Base-by-base conservation (phyloP, 1,139 yeast genomes). In the Yamadazyma epiphylla region DNA sequence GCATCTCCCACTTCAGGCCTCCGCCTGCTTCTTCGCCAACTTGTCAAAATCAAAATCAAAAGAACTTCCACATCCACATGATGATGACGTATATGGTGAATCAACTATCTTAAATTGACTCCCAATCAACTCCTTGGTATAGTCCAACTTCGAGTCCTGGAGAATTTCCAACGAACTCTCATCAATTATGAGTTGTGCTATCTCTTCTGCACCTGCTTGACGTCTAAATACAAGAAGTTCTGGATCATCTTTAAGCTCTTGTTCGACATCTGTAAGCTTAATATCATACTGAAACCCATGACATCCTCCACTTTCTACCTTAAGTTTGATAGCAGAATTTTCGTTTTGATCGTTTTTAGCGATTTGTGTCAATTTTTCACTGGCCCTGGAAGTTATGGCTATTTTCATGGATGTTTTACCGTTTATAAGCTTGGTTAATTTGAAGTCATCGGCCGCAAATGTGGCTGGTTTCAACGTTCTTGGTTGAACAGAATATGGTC, bases 241-340 rank as follows among this genome's bases (percentile, higher is more conserved):
- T 7, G 39, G 46, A 16, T 49, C 43, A 4, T 48, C 48, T 10
- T 63, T 58, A 12, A 70, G 59, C 26, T 60, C 71, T 27, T 70
- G 66, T 7, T 58, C 50, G 25, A 70, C 55, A 32, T 72, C 70
- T 5, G 80, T 70, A 30, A 89, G 65, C 36, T 77, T 72, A 47
- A 91, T 64, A 41, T 82, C 75, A 50, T 91, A 91, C 55, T 91
- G 98, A 58, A 87, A 94, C 17, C 99, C 98, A 55, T 91, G 99
- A 55, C 98, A 94, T 3, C 99, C 99, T 5, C 98, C 99, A 48
- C 95, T 84, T 46, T 89, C 97, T 5, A 94, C 97, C n/a, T 72
- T 63, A 5, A 94, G 75, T 29, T 82, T 65, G 25, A 91, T 62
- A 0, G 85, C 85, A n/a, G 80, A 49, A 28, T 77, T 62, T 0